These are phyloP conservation scores for Cyamopsis tetragonoloba DNA, from an alignment of 306 rosid species.

Conservation along the genomic window DNA sequence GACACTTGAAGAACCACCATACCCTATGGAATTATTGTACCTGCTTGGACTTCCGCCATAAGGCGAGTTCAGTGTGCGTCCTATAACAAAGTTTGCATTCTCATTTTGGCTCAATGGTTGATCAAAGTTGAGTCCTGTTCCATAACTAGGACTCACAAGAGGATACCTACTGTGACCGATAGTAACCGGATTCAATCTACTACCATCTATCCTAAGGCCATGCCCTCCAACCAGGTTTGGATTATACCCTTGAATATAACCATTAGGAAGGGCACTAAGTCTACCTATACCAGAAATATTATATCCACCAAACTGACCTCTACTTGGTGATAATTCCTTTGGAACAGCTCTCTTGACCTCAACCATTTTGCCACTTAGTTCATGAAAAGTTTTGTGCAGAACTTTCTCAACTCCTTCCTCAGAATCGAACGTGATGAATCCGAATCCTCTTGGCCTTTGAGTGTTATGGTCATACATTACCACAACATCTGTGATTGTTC, in stretches of 20 bases:
- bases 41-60: conserved; percentile 45
- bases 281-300: conserved; percentile 39
- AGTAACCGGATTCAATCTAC: conserved; percentile 43
- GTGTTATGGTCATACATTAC: conserved; percentile 62
- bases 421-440: conserved; percentile 53
- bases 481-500: conserved; percentile 54
- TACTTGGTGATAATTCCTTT: conserved; percentile 46
- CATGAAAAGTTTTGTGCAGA: conserved; percentile 48
- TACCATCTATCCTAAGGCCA: conserved; percentile 40
- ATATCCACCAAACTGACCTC: conserved; percentile 50
- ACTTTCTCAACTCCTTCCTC: conserved; percentile 56
- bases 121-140: conserved; percentile 45
- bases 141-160: conserved; percentile 44
- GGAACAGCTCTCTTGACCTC: conserved; percentile 65
- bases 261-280: conserved; percentile 41
- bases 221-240: conserved; percentile 42
- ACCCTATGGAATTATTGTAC: conserved; percentile 36
- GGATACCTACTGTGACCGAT: conserved; percentile 46
- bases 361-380: conserved; percentile 52
- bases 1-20: conserved; percentile 23
- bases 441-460: conserved; percentile 54
- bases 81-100: conserved; percentile 32
- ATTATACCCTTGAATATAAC: conserved; percentile 45
- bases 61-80: conserved; percentile 31
- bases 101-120: conserved; percentile 41